These are phyloP conservation scores for Hanseniaspora uvarum DNA, from an alignment of 1,139 yeast genomes.

Conservation along the genomic window DNA sequence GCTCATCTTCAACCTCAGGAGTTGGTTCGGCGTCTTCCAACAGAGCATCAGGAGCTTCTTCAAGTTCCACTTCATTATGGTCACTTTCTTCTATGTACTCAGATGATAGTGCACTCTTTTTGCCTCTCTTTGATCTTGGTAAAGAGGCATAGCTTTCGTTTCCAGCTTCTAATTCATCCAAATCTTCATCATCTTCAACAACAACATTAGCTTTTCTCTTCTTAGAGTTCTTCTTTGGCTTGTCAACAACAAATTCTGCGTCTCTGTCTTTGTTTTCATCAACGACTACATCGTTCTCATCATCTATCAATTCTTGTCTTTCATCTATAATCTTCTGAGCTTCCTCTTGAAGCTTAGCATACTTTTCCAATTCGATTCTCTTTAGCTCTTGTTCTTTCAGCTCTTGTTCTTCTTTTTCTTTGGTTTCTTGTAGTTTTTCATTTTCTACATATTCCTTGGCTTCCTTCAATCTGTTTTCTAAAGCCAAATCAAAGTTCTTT, in stretches of 20 bases:
- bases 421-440: slow-evolving; percentile 51
- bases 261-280: slow-evolving; percentile 32
- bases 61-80: slow-evolving; percentile 3
- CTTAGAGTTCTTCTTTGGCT: slow-evolving; percentile 24
- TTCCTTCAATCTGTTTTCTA: slow-evolving; percentile 54
- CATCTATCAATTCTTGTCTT: slow-evolving; percentile 38
- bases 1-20: slow-evolving; percentile 21
- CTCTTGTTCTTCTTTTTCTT: slow-evolving; percentile 38
- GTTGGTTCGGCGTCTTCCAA: slow-evolving; percentile 27
- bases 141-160: slow-evolving; percentile 27
- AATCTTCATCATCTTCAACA: slow-evolving; percentile 25
- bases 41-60: slow-evolving; percentile 24
- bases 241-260: slow-evolving; percentile 28
- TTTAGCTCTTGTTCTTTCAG: slow-evolving; percentile 40
- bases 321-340: slow-evolving; percentile 49
- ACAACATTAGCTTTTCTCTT: slow-evolving; percentile 22
- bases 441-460: slow-evolving; percentile 38
- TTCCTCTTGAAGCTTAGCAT: slow-evolving; percentile 64
- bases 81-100: slow-evolving; percentile 15
- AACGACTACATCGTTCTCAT: slow-evolving; percentile 43
- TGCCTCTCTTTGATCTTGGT: slow-evolving; percentile 26
- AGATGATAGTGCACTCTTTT: neutral
- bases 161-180: slow-evolving; percentile 20
- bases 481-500: slow-evolving; percentile 49
- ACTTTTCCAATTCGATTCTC: slow-evolving; percentile 45